Base-by-base conservation (phyloP, 768 basidiomycete species). In the Rhizopogon sp. region DNA sequence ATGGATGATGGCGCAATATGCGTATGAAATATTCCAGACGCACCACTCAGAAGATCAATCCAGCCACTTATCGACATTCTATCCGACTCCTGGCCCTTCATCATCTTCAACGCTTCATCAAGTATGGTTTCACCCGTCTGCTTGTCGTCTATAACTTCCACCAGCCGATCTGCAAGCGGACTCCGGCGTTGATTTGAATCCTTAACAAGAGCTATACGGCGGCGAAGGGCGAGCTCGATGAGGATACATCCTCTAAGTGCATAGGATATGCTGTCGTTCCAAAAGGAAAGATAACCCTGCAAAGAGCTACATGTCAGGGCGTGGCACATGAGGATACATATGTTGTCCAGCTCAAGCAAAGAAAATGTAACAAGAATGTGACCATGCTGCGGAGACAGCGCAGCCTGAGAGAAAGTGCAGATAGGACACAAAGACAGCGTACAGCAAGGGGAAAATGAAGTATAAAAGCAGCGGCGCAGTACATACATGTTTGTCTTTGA, bases 231-330 rank as follows among this genome's bases (percentile, higher is more conserved):
- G 56, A 99, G 87, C 69, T 99, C 96, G 53, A 98, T 88, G 58
- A 99, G 82, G 64, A 99, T 98, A 70, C 96, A 98, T 5, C 97
- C 97, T n/a, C 97, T 85, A 2, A 99, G 81, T 13, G 96, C 95
- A 72, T 99, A 99, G 0, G 94, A 97, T 61, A 99, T 99, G 73
- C 98, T 98, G 78, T 99, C 96, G 74, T 98, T 98, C 96, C 96
- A 98, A 69, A 98, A 98, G 1, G 93, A 96, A 39, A 98, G 83
- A 71, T 98, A 97, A 37, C 95, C 95, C 83, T 87, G 62, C 43
- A 42, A 47, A 22, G 46, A 47, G 33, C 33, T 47, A 7, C 31
- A 47, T 20, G 46, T 47, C 46, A 47, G 46, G 31, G 17, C 20
- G 46, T 14, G 31, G 17, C 17, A 46, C 29, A 13, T 46, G n/a